Conservation (phyloP, 148 eudicot genomes). For the Vaccinium myrtillus region DNA sequence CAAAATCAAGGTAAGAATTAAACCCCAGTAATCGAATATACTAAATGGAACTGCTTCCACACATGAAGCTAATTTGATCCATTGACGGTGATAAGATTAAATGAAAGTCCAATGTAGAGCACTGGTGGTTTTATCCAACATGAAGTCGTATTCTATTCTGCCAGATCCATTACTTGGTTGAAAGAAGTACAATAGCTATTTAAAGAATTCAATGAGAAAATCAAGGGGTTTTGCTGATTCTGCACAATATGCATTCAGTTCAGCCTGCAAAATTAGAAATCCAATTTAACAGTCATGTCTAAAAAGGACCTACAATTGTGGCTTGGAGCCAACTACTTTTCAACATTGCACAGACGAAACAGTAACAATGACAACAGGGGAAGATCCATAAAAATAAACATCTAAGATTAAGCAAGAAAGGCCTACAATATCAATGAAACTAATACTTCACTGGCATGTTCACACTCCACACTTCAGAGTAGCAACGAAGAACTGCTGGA, state of each 20-base stretch:
- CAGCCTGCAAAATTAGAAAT: background rate
- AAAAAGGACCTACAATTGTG: background rate
- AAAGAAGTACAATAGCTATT: background rate
- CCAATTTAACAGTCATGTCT: background rate
- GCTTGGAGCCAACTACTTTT: background rate
- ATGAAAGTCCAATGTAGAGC: background rate
- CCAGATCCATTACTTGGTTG: background rate
- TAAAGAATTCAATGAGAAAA: background rate
- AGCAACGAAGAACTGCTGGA: background rate
- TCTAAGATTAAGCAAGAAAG: conserved; percentile 8
- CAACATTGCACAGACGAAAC: background rate
- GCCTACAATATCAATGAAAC: background rate
- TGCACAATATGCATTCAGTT: conserved; percentile 3
- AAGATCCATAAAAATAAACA: background rate
- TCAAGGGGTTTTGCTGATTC: background rate
- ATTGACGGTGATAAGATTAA: background rate
- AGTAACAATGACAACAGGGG: background rate
- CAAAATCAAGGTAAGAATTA: background rate
- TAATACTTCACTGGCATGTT: background rate
- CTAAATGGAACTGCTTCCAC: background rate
- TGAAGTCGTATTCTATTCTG: background rate
- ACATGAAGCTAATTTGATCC: background rate
- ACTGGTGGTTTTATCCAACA: background rate
- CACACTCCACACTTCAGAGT: background rate
- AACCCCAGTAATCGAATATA: background rate